These are phyloP conservation scores for Arctium lappa DNA, from an alignment of 129 eudicot genomes.

Conservation along the genomic window DNA sequence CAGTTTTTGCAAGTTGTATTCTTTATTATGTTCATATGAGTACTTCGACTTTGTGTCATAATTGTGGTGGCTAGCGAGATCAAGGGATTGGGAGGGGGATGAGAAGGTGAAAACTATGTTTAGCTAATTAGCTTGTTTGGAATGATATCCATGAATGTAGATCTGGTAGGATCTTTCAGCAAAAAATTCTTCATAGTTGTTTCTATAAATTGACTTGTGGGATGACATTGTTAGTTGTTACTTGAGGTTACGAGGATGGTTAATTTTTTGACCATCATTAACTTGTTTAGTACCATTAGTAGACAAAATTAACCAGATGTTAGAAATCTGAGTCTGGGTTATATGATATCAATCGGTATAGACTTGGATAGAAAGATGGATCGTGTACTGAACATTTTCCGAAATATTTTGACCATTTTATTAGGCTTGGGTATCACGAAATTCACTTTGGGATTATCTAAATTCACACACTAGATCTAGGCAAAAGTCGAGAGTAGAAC, in stretches of 20 bases:
- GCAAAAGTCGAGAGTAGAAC: too few relatives aligned
- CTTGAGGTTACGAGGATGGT: background rate
- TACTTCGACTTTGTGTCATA: background rate
- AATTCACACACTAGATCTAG: too few relatives aligned
- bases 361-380: too few relatives aligned
- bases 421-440: too few relatives aligned
- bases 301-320: background rate
- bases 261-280: too few relatives aligned
- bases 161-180: conserved; percentile 5
- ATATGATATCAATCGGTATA: too few relatives aligned
- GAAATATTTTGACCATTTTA: too few relatives aligned
- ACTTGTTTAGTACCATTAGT: background rate
- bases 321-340: too few relatives aligned
- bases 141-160: background rate
- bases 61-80: background rate
- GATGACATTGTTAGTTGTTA: background rate
- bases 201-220: background rate
- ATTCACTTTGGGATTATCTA: too few relatives aligned
- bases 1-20: background rate
- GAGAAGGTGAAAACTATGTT: background rate
- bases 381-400: too few relatives aligned
- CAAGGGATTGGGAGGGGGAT: background rate
- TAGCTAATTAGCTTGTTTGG: background rate
- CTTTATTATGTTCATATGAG: background rate
- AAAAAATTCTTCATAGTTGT: background rate